Base-by-base conservation (phyloP, 495 filamentous ascomycete genomes). In the Xylaria palmicola region DNA sequence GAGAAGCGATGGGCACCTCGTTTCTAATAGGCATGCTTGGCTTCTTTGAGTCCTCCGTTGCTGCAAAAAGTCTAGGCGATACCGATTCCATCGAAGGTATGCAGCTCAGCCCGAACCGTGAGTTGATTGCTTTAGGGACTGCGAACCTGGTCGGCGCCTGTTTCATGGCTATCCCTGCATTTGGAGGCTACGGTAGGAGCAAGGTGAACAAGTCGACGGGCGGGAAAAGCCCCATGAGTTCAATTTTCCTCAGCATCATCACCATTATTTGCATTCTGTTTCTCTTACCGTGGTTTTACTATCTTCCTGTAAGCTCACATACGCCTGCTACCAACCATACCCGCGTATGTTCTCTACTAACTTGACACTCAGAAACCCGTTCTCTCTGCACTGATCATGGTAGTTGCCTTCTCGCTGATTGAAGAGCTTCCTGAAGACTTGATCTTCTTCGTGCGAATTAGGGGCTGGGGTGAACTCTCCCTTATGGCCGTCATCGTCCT, bases 1-100 rank as follows among this genome's bases (percentile, higher is more conserved):
- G 87, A n/a, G 88, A 92, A 56, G 88, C 92, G 13, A 87, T 97
- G 82, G 87, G 89, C 59, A 97, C 95, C 1, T 88, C 94, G 0
- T 96, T 99, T 65, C 78, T 98, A 30, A 97, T 99, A 56, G 91
- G 92, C 4, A 80, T 99, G 20, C 85, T 99, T 6, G 94, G 94
- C 19, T 99, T 99, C 79, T 99, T 99, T 66, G 94, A 99, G 77
- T 96, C 91, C 26, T 96, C 92, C 0, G 92, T 99, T n/a, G 94
- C 94, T 0, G 95, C 94, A 30, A 98, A 98, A 74, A 90, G 88
- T 58, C 75, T 99, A 1, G 90, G 88, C 7, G 81, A 79, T 9
- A 75, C 73, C 15, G 85, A 87, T 47, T 86, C 86, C 32, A 79
- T 92, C 43, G 83, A 90, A 58, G 89, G 86, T 26, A 88, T 95